phyloP scores from a whole-genome alignment of 352 stramenopile genomes.

The Thalassiosira mediterranea region DNA sequence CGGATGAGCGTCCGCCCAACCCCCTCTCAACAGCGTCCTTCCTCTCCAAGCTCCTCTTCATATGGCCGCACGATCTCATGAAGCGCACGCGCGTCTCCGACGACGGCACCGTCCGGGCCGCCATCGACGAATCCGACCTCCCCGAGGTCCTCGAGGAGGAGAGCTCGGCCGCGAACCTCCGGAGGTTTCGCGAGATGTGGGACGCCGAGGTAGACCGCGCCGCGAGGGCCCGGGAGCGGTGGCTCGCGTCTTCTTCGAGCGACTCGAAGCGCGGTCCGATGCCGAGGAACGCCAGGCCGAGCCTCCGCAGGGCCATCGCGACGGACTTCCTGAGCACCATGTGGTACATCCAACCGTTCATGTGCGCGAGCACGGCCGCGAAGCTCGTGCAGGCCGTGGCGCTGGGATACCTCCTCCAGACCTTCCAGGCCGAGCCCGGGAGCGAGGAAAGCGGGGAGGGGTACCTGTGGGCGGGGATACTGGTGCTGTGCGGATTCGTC shows the following conservation, averaged over 20 bases:
- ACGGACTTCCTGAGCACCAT: slow-evolving; percentile 47
- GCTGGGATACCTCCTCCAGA: slow-evolving; percentile 58
- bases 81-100: too few relatives aligned
- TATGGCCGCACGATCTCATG: slow-evolving; percentile 69
- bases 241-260: neutral
- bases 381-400: slow-evolving; percentile 50
- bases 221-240: slow-evolving; percentile 14
- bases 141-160: slow-evolving; percentile 59
- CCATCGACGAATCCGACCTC: slow-evolving; percentile 50
- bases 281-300: slow-evolving; percentile 28
- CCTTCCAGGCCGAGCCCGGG: slow-evolving; percentile 29
- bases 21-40: slow-evolving; percentile 43
- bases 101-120: neutral
- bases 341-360: slow-evolving; percentile 53
- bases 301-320: slow-evolving; percentile 45
- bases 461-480: slow-evolving; percentile 43
- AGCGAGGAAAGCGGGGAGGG: slow-evolving; percentile 31
- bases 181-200: slow-evolving; percentile 65
- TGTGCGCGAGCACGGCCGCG: slow-evolving; percentile 10
- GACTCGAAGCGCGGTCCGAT: neutral
- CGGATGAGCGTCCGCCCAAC: slow-evolving; percentile 44
- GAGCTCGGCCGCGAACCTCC: slow-evolving; percentile 45
- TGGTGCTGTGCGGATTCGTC: slow-evolving; percentile 55
- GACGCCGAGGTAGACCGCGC: slow-evolving; percentile 47
- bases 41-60: slow-evolving; percentile 63